phyloP scores from a whole-genome alignment of 108 stramenopile genomes.

The Cyclostephanos tholiformis region DNA sequence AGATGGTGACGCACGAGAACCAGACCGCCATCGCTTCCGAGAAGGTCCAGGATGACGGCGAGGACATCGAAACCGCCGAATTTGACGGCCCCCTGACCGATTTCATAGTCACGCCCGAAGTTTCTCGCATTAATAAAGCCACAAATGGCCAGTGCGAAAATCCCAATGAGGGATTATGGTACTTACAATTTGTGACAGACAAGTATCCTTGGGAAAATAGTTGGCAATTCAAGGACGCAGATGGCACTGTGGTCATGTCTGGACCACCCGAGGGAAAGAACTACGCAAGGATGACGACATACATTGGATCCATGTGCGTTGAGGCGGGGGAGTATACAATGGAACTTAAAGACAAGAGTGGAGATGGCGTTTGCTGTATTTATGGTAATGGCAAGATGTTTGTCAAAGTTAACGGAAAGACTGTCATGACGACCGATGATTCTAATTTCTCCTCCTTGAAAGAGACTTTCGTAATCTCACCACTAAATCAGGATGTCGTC shows the following conservation, averaged over 20 bases:
- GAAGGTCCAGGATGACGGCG: not conserved
- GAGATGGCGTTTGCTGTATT: conserved; percentile 17
- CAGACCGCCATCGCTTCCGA: not conserved
- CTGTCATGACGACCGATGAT: conserved; percentile 4
- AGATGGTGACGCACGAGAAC: not conserved
- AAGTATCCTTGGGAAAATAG: conserved; percentile 20
- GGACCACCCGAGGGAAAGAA: conserved; percentile 18
- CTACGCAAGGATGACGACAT: conserved; percentile 14
- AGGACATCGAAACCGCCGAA: not conserved
- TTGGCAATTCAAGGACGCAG: conserved; percentile 3
- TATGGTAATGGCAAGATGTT: conserved; percentile 13
- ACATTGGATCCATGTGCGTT: conserved; percentile 12
- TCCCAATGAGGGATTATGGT: conserved; percentile 13
- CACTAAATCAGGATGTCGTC: not conserved
- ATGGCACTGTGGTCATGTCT: not conserved
- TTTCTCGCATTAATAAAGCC: not conserved
- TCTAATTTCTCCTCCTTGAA: conserved; percentile 5
- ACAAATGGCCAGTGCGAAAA: conserved; percentile 1
- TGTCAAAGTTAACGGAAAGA: conserved; percentile 13
- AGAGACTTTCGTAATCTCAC: not conserved
- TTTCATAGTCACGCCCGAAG: not conserved
- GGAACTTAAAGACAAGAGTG: not conserved
- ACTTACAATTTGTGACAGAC: conserved; percentile 1
- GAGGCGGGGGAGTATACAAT: not conserved
- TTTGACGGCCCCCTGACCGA: not conserved